Conservation (phyloP, 2,329 filamentous ascomycete species). For the Albophoma yamanashiensis region DNA sequence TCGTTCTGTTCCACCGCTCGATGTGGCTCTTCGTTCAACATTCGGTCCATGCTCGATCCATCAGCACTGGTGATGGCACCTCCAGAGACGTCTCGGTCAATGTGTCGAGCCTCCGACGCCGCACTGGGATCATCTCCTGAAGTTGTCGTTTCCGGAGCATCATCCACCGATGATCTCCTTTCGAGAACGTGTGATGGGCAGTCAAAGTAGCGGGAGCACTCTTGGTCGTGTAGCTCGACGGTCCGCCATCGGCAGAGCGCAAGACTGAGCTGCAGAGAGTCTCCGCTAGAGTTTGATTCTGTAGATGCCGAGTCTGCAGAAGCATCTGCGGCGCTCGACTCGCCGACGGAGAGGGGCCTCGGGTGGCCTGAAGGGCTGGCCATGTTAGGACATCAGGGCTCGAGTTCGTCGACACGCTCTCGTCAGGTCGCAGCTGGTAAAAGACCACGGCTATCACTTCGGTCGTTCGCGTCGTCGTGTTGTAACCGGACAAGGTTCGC, state of each 20-base stretch:
- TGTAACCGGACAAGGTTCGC: not conserved
- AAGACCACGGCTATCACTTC: not conserved
- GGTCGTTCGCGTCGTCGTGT: not conserved
- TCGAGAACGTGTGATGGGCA: constrained; percentile 35
- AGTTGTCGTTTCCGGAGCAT: constrained; percentile 6
- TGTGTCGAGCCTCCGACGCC: constrained; percentile 1
- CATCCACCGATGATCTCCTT: constrained; percentile 20
- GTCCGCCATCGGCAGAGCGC: constrained; percentile 27
- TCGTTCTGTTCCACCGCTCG: not conserved
- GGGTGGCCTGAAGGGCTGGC: constrained; percentile 18
- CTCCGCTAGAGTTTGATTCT: constrained; percentile 30
- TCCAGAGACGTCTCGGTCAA: not conserved
- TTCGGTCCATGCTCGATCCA: not conserved
- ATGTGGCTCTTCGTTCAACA: not conserved
- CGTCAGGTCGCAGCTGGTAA: not conserved
- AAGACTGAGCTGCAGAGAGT: constrained; percentile 1
- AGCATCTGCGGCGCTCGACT: constrained; percentile 1
- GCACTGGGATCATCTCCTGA: constrained; percentile 3
- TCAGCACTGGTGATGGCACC: not conserved
- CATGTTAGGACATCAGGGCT: constrained; percentile 18
- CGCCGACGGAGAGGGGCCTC: constrained; percentile 7
- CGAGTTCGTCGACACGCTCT: not conserved
- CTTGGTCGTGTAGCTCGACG: constrained; percentile 26
- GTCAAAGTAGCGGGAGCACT: constrained; percentile 37
- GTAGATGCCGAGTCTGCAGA: constrained; percentile 15